These are phyloP conservation scores for Dothistroma septosporum DNA, from an alignment of 2,329 filamentous ascomycete species.

Conservation along the genomic window DNA sequence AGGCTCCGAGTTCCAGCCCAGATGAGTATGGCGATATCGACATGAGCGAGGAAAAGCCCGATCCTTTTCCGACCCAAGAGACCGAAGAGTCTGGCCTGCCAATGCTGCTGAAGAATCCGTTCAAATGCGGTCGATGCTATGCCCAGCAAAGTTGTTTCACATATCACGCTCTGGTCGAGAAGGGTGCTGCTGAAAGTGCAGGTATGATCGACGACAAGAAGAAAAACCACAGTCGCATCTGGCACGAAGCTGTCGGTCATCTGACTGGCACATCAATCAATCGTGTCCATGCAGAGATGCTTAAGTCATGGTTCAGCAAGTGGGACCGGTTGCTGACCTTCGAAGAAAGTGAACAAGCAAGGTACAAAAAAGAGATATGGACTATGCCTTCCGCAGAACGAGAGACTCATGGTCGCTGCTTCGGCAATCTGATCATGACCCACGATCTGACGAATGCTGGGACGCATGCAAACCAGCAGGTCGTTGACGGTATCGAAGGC, in stretches of 20 bases:
- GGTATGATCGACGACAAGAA: constrained; percentile 66
- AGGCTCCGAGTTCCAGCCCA: not conserved
- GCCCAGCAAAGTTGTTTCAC: constrained; percentile 87
- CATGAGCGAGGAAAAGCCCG: not conserved
- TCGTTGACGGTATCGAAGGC: constrained; percentile 30
- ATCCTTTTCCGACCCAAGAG: constrained; percentile 19
- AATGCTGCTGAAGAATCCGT: constrained; percentile 76
- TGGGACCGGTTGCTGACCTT: constrained; percentile 93
- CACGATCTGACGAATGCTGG: constrained; percentile 26
- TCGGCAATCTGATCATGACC: constrained; percentile 79
- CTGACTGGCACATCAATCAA: constrained; percentile 17
- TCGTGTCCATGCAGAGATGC: constrained; percentile 49
- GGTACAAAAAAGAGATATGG: constrained; percentile 86
- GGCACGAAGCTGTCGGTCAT: constrained; percentile 66
- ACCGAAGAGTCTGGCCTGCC: constrained; percentile 62
- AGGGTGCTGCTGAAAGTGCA: constrained; percentile 75
- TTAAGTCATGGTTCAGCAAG: constrained; percentile 83
- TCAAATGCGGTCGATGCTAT: constrained; percentile 82
- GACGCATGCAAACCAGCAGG: constrained; percentile 11
- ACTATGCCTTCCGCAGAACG: constrained; percentile 88
- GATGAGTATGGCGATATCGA: not conserved
- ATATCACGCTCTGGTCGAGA: constrained; percentile 86
- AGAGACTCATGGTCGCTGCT: constrained; percentile 84
- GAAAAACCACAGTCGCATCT: constrained; percentile 42
- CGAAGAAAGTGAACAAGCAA: constrained; percentile 87